phyloP scores from a whole-genome alignment of 2,329 filamentous ascomycete genomes.

The Claviceps purpurea region DNA sequence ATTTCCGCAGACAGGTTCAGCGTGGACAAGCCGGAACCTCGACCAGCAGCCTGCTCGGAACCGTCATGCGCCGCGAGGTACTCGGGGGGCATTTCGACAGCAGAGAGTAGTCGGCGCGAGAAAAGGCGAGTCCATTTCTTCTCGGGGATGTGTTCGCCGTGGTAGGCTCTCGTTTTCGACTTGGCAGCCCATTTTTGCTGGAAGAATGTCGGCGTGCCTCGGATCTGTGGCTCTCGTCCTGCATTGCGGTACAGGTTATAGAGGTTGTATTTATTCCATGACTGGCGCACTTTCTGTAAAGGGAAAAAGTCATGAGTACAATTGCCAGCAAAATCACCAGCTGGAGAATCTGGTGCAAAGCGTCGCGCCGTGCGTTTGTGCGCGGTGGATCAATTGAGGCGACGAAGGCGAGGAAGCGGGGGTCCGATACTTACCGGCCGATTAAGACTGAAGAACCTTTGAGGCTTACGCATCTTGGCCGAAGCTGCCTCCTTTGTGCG shows the following conservation, averaged over 20 bases:
- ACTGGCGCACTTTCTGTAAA: constrained; percentile 74
- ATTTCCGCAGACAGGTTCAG: constrained; percentile 19
- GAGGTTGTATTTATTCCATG: constrained; percentile 95
- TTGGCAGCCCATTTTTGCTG: constrained; percentile 98
- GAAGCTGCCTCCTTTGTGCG: constrained; percentile 13
- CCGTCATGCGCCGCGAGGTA: constrained; percentile 76
- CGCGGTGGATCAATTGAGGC: not conserved
- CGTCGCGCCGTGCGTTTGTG: not conserved
- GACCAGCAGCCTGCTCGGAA: constrained; percentile 66
- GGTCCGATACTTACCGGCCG: constrained; percentile 40
- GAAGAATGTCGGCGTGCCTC: constrained; percentile 58
- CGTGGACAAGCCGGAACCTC: constrained; percentile 55
- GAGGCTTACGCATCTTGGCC: constrained; percentile 39
- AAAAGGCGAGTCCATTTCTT: constrained; percentile 93
- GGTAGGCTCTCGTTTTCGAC: constrained; percentile 69
- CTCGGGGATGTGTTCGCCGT: constrained; percentile 89
- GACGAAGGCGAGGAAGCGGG: not conserved
- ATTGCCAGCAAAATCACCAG: not conserved
- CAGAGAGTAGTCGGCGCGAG: constrained; percentile 62
- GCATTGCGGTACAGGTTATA: constrained; percentile 57
- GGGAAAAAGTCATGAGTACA: not conserved
- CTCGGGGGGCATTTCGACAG: constrained; percentile 69
- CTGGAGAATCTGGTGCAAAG: not conserved
- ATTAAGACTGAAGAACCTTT: constrained; percentile 53
- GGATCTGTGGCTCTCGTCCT: constrained; percentile 18